Evolutionary conservation across 2,329 filamentous ascomycete species (phyloP).

Genomic region (Diaporthe sp.): DNA sequence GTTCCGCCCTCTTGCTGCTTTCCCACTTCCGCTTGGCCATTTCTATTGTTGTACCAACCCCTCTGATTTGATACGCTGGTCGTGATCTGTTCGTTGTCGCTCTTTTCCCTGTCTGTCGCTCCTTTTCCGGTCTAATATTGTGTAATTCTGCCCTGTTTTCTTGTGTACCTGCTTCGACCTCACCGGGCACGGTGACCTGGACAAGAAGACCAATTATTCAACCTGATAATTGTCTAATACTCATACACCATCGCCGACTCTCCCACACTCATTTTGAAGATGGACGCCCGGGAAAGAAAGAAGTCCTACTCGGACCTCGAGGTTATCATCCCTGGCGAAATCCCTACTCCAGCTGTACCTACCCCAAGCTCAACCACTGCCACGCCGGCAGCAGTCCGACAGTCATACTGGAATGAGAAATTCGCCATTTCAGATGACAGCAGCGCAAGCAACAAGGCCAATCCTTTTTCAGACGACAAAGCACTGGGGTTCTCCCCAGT

Average conservation of each 20-base stretch:
- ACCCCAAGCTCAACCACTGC: not conserved
- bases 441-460: not conserved
- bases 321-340: slow-evolving; percentile 5
- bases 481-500: not conserved
- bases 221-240: slow-evolving; percentile 13
- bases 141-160: not conserved
- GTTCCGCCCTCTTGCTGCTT: not conserved
- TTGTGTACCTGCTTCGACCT: slow-evolving; percentile 9
- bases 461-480: slow-evolving; percentile 15
- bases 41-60: slow-evolving; percentile 18
- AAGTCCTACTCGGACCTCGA: slow-evolving; percentile 32
- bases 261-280: not conserved
- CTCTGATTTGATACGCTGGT: slow-evolving; percentile 23
- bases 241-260: not conserved
- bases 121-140: not conserved
- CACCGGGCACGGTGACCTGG: slow-evolving; percentile 10
- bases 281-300: slow-evolving; percentile 19
- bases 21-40: slow-evolving; percentile 12
- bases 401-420: slow-evolving; percentile 32
- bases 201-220: slow-evolving; percentile 3
- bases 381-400: not conserved
- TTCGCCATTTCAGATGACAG: slow-evolving; percentile 19
- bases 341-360: not conserved
- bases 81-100: slow-evolving; percentile 12
- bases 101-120: slow-evolving; percentile 12